Evolutionary conservation across 805 yeast genomes (phyloP), one percentile per base, ranked within the genome.

Genomic region (Candida parachauliodes): DNA sequence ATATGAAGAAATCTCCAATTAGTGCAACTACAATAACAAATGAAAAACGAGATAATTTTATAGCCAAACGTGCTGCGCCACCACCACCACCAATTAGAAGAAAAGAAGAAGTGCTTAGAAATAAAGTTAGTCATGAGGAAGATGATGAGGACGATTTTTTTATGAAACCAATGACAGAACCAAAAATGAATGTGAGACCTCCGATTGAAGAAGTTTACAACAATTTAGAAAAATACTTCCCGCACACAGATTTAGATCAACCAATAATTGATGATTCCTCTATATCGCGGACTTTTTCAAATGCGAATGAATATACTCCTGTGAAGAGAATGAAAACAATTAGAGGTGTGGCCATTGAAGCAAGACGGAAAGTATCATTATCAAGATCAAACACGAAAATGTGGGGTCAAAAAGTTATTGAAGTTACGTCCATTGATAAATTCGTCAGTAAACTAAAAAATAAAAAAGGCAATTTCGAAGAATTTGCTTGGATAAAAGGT

Each of bases 401-500:
- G 83, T 93, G 99, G 99, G 99, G 98, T 15, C 88, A 87, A 44
- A 82, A 76, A 45, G 94, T 88, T 11, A 82, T 88, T 22, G 98
- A 93, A 60, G 89, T 89, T 21, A 88, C 89, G 1, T 80, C 91
- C 2, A 70, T 74, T 43, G 76, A 75, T 27, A 70, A 72, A 42
- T 76, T 81, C 37, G 79, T 83, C 18, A 81, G 82, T 49, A 79
- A 79, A 46, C 60, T 85, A 36, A 72, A 78, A 38, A 75, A 75
- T 23, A 74, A 72, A 37, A 57, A 60, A 33, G 93, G 89, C 10
- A 76, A 79, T 35, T 75, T 76, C 54, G 84, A 79, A 51, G 95
- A 89, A 60, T 91, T 88, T 65, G 94, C 94, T 0, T 93, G 99
- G 99, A 83, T 94, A 34, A 88, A 88, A 55, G 99, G 99, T 71